Evolutionary conservation across 23 red algal genomes (phyloP), one percentile per base, ranked within the genome.

Genomic region (Gracilaria gracilis): DNA sequence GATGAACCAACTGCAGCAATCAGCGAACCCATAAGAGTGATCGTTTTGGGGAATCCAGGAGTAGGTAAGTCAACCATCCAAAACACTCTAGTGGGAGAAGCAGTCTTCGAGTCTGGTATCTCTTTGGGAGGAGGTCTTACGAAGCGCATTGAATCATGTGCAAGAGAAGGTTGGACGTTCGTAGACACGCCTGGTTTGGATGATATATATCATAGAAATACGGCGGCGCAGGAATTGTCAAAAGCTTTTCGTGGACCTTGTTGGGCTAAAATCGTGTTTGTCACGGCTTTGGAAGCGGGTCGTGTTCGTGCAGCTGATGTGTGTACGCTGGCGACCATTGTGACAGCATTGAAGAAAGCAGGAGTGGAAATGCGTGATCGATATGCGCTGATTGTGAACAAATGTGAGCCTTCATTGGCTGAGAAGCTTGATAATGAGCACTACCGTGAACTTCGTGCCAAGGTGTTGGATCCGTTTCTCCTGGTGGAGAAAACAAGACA

Each of bases 121-220:
- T 50, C 40, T 2, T 29, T 79, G 48, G 74, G 74, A 12, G 40
- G 74, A 24, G 74, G 74, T 47, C 36, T 79, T 3, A 79, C 74
- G 2, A 79, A 54, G 74, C 9, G 48, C 16, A 54, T n/a, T 1
- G 12, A 8, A 14, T 16, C 20, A 19, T 79, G 4, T n/a, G 27
- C 9, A 5, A 79, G 20, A 54, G 74, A n/a, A 36, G 36, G 29
- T 1, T 24, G 48, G 74, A 79, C 74, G 48, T 79, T 50, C 27
- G 74, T 79, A 0, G 74, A 79, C 20, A 79, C 74, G 14, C 74
- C 74, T 2, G 74, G 74, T 24, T 29, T 79, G 20, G 74, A 79
- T 79, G 74, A 79, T 38, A 16, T 79, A 1, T 79, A 67, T 21
- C 33, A 67, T 33, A 67, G 62, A 24, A 67, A 35, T 2, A 67